Base-by-base conservation (phyloP, 345 rosid species). In the Pugionium dolabratum region DNA sequence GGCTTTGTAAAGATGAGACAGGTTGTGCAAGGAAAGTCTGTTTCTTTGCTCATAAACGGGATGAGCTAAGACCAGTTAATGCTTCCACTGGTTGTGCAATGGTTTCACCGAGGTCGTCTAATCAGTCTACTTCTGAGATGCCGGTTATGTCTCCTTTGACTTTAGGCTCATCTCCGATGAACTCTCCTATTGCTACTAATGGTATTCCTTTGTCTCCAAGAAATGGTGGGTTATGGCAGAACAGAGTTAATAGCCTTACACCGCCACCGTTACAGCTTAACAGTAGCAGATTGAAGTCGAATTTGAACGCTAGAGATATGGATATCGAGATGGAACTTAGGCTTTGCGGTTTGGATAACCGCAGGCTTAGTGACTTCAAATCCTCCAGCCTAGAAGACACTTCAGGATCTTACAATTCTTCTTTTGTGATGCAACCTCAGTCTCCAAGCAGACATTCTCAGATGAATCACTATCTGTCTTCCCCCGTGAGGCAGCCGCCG, bases 1-100 rank as follows among this genome's bases (percentile, higher is more conserved):
- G 99, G 69, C 93, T 94, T 55, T 94, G 99, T 84, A 94, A 94
- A 84, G 97, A 94, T 11, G 99, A 94, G 79, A 84, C 79, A 0
- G 93, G 95, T 27, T 94, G 99, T 47, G 46, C 83, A 0, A 82
- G 99, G 39, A 90, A 90, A 82, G 99, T 94, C 1, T 94, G 99
- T 70, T 94, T 94, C 91, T 94, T 94, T 57, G 99, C 99, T 48
- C 99, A 94, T 76, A 88, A 73, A 72, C 83, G 75, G 0, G 96
- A 94, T 11, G 99, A 94, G 68, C 59, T 94, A 59, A 86, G 97
- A 11, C 97, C 99, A 1, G 96, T 94, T 10, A 84, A 87, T 77
- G 91, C 93, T 46, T 78, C 95, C 5, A 94, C 97, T 0, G 99
- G 99, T n/a, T 88, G 96, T 32, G 99, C 97, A 2, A 81, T 94